These are phyloP conservation scores for Ogataea chonburiensis DNA, from an alignment of 805 yeast genomes.

Conservation along the genomic window DNA sequence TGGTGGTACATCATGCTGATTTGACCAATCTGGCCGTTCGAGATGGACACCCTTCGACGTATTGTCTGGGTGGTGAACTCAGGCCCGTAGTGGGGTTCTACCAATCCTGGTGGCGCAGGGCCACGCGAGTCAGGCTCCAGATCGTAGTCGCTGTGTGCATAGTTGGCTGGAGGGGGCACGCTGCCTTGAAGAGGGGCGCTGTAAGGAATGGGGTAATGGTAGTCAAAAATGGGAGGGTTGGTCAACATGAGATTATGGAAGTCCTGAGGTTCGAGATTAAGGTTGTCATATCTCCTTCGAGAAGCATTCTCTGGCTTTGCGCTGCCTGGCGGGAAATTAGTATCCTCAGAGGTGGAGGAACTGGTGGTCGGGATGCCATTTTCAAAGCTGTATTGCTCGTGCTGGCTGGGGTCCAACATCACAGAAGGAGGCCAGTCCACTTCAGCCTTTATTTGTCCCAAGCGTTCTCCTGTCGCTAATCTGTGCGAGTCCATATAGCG, in stretches of 20 bases:
- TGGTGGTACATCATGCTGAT: conserved; percentile 39
- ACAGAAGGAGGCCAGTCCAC: too few relatives aligned
- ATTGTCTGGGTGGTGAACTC: conserved; percentile 18
- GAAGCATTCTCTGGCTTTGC: conserved; percentile 2
- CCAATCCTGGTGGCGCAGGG: not conserved
- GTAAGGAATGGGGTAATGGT: conserved; percentile 18
- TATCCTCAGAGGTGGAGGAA: conserved; percentile 8
- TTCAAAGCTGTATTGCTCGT: not conserved
- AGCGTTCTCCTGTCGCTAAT: too few relatives aligned
- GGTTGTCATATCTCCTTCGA: conserved; percentile 23
- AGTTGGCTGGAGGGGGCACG: not conserved
- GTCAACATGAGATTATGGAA: conserved; percentile 36
- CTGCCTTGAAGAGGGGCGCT: not conserved
- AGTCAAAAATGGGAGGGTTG: conserved; percentile 38
- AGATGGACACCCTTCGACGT: conserved; percentile 72
- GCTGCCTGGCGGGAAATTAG: not conserved
- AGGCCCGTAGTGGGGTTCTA: too few relatives aligned
- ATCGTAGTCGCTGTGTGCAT: not conserved
- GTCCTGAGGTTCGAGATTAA: conserved; percentile 36
- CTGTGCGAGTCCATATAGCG: too few relatives aligned
- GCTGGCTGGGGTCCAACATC: too few relatives aligned
- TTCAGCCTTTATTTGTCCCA: too few relatives aligned
- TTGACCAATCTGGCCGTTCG: conserved; percentile 85
- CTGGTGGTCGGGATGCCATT: not conserved
- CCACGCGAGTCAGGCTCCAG: not conserved